Base-by-base conservation (phyloP, 306 rosid genomes). In the Luffa aegyptiaca region DNA sequence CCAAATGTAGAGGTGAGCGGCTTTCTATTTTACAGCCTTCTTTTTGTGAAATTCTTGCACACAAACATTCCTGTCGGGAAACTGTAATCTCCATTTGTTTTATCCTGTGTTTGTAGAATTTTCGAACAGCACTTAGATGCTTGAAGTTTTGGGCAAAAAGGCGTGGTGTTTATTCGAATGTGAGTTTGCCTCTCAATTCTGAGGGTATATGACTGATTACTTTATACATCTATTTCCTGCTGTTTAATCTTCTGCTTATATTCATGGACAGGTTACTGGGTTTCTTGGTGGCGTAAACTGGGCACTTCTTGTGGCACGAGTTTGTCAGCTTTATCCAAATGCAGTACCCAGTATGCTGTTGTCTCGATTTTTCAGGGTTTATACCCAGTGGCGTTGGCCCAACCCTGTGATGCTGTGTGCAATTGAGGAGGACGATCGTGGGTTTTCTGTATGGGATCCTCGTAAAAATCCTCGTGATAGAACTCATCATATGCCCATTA, bases 341-440 rank as follows among this genome's bases (percentile, higher is more conserved):
- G 99, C 99, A 83, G 93, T 86, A 77, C 94, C 99, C 63, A 93
- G 99, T 86, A 91, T 95, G 98, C 80, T 95, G 86, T 93, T 95
- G 82, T 89, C 98, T 84, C 87, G 96, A 84, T 95, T 95, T 86
- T 95, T 95, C 84, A 89, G 99, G 85, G 98, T 95, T 37, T 95
- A 91, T 77, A 93, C 99, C 33, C 99, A 90, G 81, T 95, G 99
- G 99, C 92, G 99, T 83, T 95, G 99, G 99, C 99, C 99, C 51
- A 95, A 93, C 83, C 99, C 98, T 85, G 99, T 95, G 56, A 93
- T 91, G 96, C 82, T 95, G 41, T 93, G 99, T 88, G 69, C 96
- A 69, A 91, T 93, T 57, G 97, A 91, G 88, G 98, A 95, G 76
- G 90, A 90, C 81, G 97, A 93, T 85, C 87, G 91, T 79, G 96